Evolutionary conservation across 2,329 filamentous ascomycete genomes (phyloP), one percentile per base, ranked within the genome.

Genomic region (Saccharata proteae): DNA sequence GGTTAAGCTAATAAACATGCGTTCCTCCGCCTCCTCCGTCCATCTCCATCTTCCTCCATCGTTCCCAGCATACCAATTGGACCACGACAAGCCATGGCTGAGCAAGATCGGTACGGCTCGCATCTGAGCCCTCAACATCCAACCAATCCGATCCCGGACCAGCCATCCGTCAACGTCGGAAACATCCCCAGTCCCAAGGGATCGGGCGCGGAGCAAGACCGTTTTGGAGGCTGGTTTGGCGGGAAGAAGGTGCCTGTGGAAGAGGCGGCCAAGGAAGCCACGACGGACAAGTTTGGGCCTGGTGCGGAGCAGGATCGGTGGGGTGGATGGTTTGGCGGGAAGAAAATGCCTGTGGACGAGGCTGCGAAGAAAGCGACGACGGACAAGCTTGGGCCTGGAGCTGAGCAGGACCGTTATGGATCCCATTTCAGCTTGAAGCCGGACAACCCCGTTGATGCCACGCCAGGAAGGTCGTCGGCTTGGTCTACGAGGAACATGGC

Each of bases 51-150:
- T n/a, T n/a, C n/a, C n/a, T n/a, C n/a, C n/a, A n/a, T n/a, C n/a
- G n/a, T n/a, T n/a, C n/a, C n/a, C n/a, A n/a, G n/a, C n/a, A n/a
- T n/a, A n/a, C n/a, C n/a, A n/a, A n/a, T n/a, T n/a, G n/a, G n/a
- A n/a, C n/a, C n/a, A n/a, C n/a, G n/a, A n/a, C n/a, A n/a, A n/a
- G n/a, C 19, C 19, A 35, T 35, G 33, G 34, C 34, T 20, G 34
- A 36, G 26, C 34, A 36, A 32, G 34, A 36, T 26, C 29, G 29
- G 20, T 36, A 36, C 25, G 34, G 19, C 29, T 36, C 34, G 14
- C 34, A 36, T 13, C 29, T 23, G 15, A 17, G 34, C 10, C 20
- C 20, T n/a, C 15, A 20, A n/a, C 27, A 36, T 29, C 34, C 34
- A 13, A 19, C 18, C 23, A 32, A 36, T 20, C 34, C 34, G 3